These are phyloP conservation scores for Chlorella sp. DNA, from an alignment of 139 green algal genomes.

Conservation along the genomic window DNA sequence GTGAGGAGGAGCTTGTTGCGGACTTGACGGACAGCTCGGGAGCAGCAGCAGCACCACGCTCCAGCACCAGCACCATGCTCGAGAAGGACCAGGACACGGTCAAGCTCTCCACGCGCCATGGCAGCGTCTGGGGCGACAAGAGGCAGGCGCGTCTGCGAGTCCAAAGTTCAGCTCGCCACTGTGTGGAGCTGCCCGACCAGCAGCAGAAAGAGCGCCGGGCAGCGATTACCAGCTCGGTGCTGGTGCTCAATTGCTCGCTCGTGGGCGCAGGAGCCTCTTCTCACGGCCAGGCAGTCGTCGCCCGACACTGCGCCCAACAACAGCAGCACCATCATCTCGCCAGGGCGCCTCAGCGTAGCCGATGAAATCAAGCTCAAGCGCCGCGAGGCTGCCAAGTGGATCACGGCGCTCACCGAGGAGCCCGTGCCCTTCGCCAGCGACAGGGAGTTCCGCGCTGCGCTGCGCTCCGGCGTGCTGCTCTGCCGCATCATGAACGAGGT, in stretches of 20 bases:
- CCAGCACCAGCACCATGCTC: background rate
- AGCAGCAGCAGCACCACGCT: background rate
- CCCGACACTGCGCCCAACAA: background rate
- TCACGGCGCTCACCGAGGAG: background rate
- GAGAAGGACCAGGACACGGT: conserved; percentile 1
- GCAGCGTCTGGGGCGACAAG: background rate
- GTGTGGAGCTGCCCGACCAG: too few species aligned
- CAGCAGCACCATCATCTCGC: too few species aligned
- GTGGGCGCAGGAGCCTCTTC: background rate
- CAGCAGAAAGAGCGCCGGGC: background rate
- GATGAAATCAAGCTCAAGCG: background rate
- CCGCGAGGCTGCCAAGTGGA: conserved; percentile 1
- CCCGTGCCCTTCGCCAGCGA: background rate
- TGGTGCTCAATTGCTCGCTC: background rate
- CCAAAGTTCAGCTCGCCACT: too few species aligned
- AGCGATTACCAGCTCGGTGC: background rate
- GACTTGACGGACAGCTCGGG: background rate
- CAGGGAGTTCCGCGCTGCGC: background rate
- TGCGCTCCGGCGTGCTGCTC: background rate
- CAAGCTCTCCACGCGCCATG: background rate
- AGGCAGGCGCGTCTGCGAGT: background rate
- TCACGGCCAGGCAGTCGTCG: background rate
- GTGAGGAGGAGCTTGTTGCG: background rate
- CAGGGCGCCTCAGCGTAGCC: background rate
- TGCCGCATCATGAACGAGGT: conserved; percentile 4